Evolutionary conservation across 306 rosid genomes (phyloP), one percentile per base, ranked within the genome.

Genomic region (Pyrus betulifolia): DNA sequence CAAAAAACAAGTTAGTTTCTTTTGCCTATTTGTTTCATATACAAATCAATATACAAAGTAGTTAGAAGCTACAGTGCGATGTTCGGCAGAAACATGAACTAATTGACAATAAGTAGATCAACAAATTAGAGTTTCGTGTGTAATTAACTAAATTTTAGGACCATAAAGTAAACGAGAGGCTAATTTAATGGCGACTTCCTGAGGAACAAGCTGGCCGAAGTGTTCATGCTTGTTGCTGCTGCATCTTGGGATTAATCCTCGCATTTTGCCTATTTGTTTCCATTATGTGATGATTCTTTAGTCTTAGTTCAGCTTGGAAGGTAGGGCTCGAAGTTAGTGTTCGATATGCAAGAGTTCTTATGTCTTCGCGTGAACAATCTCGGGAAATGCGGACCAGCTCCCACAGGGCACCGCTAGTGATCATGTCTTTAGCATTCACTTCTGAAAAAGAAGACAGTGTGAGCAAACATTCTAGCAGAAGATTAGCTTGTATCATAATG

Each of bases 351-450:
- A 96, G 98, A 76, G 83, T 89, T 82, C 93, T 91, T 77, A 93
- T 89, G 83, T 96, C 99, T 86, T 96, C 97, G 35, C 96, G 85
- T 25, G 98, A 84, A 84, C 99, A 96, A 72, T 96, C 98, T 72
- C 89, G 91, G 0, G 98, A 87, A 77, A 96, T 87, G 60, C 93
- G 98, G 44, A 91, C 96, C 72, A 96, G 87, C 87, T 96, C 99
- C 99, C 97, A 91, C 62, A 96, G 72, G 64, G 99, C 98, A 27
- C 99, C 99, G 45, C 87, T 97, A 52, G 46, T 87, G 71, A 93
- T 88, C 99, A 96, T 91, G 87, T 96, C 98, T 86, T 81, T 92
- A 69, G 97, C 90, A 75, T 96, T 96, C 77, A 79, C 89, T 88
- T 96, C 99, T 96, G 93, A 68, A 82, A 63, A 44, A 44, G 40